Evolutionary conservation across 2,329 filamentous ascomycete genomes (phyloP), one percentile per base, ranked within the genome.

Genomic region (Colletotrichum truncatum): DNA sequence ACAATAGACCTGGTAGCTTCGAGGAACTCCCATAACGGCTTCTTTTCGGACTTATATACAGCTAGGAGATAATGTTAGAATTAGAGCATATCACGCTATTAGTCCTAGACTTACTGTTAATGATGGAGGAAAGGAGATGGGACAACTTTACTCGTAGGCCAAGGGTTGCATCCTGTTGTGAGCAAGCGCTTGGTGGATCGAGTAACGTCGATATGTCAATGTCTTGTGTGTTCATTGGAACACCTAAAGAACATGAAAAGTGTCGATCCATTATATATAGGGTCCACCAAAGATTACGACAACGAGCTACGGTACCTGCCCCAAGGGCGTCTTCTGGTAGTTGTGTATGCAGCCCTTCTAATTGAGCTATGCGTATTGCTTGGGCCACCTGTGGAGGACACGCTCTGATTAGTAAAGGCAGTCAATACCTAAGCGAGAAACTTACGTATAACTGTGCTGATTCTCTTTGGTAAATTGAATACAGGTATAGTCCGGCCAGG

Each of bases 231-330:
- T 73, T 74, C 73, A 78, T 78, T 0, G 78, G 78, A 5, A 79
- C 57, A 1, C 79, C 78, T 0, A 80, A 8, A 0, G 78, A 80
- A 1, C 75, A 76, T 0, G 77, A 80, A 34, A 81, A 77, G 21
- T 81, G 76, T 0, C 75, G 72, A 25, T 81, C 78, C 71, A 79
- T 77, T 16, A 77, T 78, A 39, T 80, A 81, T 4, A 80, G 53
- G 0, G 77, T 78, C 77, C 79, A 80, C 79, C 79, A 82, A 2
- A 81, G 67, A 59, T 76, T 74, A 1, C 77, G 76, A 41, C 77
- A 80, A 0, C 72, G 70, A 0, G 69, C 66, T 0, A 79, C 72
- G 0, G 74, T 77, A 12, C 72, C 71, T 6, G 61, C 38, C 0
- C 76, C 76, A 0, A 81, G 71, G 25, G 76, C 76, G 2, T 72